Evolutionary conservation across 441 rosid species (phyloP).

Genomic region (Arabidopsis lyrata): DNA sequence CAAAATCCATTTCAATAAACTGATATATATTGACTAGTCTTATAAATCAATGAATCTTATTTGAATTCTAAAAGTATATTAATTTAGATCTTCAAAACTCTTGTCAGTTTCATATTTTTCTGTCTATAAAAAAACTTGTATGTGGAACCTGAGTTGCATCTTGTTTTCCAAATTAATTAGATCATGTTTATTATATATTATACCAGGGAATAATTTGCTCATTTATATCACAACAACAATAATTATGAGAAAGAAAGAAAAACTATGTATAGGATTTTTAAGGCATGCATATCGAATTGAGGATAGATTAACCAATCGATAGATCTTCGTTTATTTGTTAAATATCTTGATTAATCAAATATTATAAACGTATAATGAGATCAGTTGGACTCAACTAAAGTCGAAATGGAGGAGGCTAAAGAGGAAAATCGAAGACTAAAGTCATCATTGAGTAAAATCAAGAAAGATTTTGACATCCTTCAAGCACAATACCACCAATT

Average conservation of each 20-base stretch:
- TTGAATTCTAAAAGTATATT: neutral
- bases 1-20: neutral
- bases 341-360: neutral
- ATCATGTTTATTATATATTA: neutral
- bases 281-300: constrained; percentile 17
- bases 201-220: constrained; percentile 3
- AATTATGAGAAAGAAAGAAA: constrained; percentile 16
- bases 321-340: constrained; percentile 6
- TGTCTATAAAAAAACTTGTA: too few species aligned
- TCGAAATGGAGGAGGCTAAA: constrained; percentile 73
- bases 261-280: neutral
- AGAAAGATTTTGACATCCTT: constrained; percentile 69
- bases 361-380: constrained; percentile 46
- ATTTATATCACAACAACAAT: constrained; percentile 12
- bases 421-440: constrained; percentile 83
- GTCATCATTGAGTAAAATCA: constrained; percentile 53
- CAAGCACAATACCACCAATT: constrained; percentile 60
- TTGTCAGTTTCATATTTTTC: neutral
- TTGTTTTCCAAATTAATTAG: neutral
- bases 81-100: constrained; percentile 25
- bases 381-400: constrained; percentile 63
- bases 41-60: constrained; percentile 9
- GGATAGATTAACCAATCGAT: constrained; percentile 8
- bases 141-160: neutral
- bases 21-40: neutral